Conservation (phyloP, 305 asterid genomes). For the Withania somnifera region DNA sequence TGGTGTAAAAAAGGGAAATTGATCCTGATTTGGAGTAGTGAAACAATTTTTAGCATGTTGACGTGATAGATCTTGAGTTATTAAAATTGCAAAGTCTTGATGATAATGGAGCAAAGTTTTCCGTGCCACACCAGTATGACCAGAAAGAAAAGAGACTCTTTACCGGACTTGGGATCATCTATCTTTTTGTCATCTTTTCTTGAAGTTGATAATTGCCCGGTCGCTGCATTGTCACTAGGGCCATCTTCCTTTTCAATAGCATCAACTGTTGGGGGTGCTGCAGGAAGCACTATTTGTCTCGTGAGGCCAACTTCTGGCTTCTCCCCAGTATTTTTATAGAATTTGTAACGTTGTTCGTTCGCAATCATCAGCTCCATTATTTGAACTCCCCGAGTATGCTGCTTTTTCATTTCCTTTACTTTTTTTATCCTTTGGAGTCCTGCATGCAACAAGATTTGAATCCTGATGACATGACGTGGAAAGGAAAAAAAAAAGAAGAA, state of each 20-base stretch:
- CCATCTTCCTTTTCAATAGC: neutral
- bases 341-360: constrained; percentile 15
- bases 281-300: neutral
- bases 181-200: neutral
- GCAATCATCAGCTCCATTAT: constrained; percentile 23
- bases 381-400: constrained; percentile 18
- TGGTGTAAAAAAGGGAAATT: neutral
- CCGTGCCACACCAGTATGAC: neutral
- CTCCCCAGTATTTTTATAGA: constrained; percentile 12
- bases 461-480: neutral
- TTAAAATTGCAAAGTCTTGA: neutral
- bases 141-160: neutral
- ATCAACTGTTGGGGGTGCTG: constrained; percentile 1
- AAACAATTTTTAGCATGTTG: neutral
- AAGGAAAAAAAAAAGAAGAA: neutral
- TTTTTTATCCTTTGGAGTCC: constrained; percentile 27
- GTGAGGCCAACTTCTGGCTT: neutral
- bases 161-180: constrained; percentile 12
- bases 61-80: neutral
- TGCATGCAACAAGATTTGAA: constrained; percentile 5
- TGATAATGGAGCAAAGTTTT: neutral
- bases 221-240: neutral
- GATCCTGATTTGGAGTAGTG: neutral
- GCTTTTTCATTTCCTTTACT: constrained; percentile 20
- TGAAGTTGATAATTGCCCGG: neutral